Evolutionary conservation across 331 rosid genomes (phyloP), one percentile per base, ranked within the genome.

Genomic region (Cydonia oblonga): DNA sequence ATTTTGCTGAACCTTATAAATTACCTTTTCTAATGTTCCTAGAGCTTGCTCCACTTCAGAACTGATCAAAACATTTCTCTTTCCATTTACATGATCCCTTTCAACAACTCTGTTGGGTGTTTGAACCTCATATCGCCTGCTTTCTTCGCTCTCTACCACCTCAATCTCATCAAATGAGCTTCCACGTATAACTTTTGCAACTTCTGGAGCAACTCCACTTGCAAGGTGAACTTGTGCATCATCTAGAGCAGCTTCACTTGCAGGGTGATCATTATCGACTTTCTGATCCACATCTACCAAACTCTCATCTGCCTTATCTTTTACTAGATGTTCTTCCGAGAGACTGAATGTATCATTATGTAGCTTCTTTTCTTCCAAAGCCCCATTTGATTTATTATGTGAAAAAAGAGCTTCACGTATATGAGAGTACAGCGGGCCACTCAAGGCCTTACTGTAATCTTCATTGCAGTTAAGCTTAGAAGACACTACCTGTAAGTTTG

Each of bases 31-130:
- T 71, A 95, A 68, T 51, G 97, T 95, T 81, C 80, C 86, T 56
- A 91, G 70, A 83, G 97, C 97, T 69, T 76, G 77, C 76, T 82
- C 84, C 75, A 95, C 97, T 71, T 88, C 89, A 32, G 90, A 73
- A 44, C 96, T 87, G 30, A 91, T 66, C 22, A 51, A 2, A 54
- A 74, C 53, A 71, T 84, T 81, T 73, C 71, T 84, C 60, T 66
- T 82, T 29, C 68, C 81, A 57, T 79, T 77, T 10, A 33, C n/a
- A 25, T 52, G 58, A 78, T 46, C 57, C 61, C 62, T 78, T 78
- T 78, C 75, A 22, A 33, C 61, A 25, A 64, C 67, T 64, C 80
- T 72, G 69, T 75, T 68, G 18, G 58, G 40, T 63, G 76, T 58
- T 40, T 40, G 68, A 33, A 74, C 82, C 66, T 81, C 83, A 69